Base-by-base conservation (phyloP, 768 basidiomycete genomes). In the Cystobasidiopsis lactophilus region DNA sequence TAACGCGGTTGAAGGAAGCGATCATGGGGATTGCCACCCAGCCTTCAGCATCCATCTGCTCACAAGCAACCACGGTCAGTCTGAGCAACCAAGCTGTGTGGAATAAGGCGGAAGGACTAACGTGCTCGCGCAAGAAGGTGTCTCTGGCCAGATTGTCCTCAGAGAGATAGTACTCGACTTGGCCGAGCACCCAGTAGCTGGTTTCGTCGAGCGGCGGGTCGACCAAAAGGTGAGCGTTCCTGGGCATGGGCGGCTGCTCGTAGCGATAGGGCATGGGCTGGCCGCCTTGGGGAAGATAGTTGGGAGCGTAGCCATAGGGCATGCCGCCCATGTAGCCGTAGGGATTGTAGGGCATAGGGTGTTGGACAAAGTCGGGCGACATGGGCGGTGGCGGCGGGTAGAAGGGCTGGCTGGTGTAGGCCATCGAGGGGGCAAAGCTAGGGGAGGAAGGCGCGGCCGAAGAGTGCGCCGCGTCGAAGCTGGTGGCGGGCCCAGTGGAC, bases 141-240 rank as follows among this genome's bases (percentile, higher is more conserved):
- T 95, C 88, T 63, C 78, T 76, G n/a, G 75, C 80, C 69, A 95
- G 72, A 64, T 91, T 93, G 64, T 93, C 79, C 52, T 79, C 72
- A 59, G 85, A 84, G 59, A 95, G 72, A 69, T 91, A 95, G 66
- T 85, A 93, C 67, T 91, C 89, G 49, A 91, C 68, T 66, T 91
- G 82, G 21, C 57, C 57, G 37, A 53, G 52, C 2, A 59, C 52
- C 45, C 47, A 57, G 39, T 44, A 57, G 18, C 40, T 38, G n/a
- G 39, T 53, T 16, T 24, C 37, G 52, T 57, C 56, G 11, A 40
- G 4, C 29, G 49, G 49, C 35, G 45, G 24, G 30, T 47, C 45
- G 16, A 5, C 14, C 4, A 47, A n/a, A 9, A 53, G 26, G 33
- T 33, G 44, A 27, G 35, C 40, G 50, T 41, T 47, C 26, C 30